phyloP scores from a whole-genome alignment of 371 early-diverging fungal genomes.

The Mortierella polycephala region DNA sequence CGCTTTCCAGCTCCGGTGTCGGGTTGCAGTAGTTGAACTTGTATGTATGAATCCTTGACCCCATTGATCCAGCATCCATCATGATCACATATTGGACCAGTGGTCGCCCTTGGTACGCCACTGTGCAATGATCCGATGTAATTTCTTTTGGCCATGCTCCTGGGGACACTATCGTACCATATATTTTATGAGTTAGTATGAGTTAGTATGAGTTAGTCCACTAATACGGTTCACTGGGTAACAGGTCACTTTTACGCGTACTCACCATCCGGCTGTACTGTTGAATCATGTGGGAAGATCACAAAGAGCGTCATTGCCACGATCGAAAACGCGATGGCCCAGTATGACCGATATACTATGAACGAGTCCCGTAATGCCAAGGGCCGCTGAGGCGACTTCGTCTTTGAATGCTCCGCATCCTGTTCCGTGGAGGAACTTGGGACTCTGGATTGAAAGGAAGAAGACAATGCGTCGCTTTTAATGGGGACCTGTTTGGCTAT shows the following conservation, averaged over 20 bases:
- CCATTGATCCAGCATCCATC: slow-evolving; percentile 97
- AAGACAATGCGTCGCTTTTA: not conserved
- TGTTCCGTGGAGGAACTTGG: not conserved
- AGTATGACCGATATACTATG: slow-evolving; percentile 13
- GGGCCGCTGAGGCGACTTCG: not conserved
- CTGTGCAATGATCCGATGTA: slow-evolving; percentile 70
- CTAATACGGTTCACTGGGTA: not conserved
- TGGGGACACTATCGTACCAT: not conserved
- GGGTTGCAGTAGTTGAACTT: slow-evolving; percentile 85
- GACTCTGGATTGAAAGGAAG: not conserved
- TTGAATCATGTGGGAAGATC: not conserved
- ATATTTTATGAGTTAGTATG: not conserved
- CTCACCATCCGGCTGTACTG: not conserved
- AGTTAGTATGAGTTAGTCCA: not conserved
- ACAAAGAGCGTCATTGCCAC: slow-evolving; percentile 6
- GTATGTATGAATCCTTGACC: slow-evolving; percentile 96
- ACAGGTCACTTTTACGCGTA: not conserved
- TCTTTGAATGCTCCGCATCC: not conserved
- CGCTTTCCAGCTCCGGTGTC: slow-evolving; percentile 77
- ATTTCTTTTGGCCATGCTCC: slow-evolving; percentile 45
- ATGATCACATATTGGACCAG: slow-evolving; percentile 75
- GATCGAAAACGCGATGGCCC: slow-evolving; percentile 11
- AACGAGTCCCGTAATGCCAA: not conserved
- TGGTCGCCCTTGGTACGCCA: slow-evolving; percentile 67
- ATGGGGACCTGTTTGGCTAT: not conserved